Percentiles rank a stretch among this genome's conserved stretches.
These are phyloP conservation scores for Crithidia mellificae DNA, from an alignment of 208 protist genomes.

Conservation along the genomic window DNA sequence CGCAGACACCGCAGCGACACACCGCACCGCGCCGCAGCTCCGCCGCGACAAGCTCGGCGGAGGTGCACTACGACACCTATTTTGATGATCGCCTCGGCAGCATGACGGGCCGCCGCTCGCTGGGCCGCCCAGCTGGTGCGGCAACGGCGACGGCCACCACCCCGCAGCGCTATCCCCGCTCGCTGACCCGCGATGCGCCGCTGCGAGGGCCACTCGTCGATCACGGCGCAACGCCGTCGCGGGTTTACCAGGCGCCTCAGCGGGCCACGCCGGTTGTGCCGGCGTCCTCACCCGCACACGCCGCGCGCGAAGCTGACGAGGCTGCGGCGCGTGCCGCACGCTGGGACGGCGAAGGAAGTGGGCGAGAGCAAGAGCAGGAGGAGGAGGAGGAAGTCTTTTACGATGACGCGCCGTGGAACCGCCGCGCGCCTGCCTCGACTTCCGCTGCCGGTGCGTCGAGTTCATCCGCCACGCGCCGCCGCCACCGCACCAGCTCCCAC, in stretches of 20 bases:
- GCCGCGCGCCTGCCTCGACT: background rate
- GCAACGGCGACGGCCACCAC: background rate
- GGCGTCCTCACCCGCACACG: background rate
- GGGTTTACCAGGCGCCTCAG: slow-evolving; percentile 13
- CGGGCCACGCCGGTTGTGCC: slow-evolving; percentile 9
- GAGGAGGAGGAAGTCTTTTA: slow-evolving; percentile 10
- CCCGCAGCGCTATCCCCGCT: slow-evolving; percentile 23
- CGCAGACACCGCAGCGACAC: slow-evolving; percentile 7
- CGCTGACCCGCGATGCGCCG: slow-evolving; percentile 24
- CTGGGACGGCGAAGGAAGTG: slow-evolving; percentile 4
- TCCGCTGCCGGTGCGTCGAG: no score
- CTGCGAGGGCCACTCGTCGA: slow-evolving; percentile 1
- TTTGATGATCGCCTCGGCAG: background rate
- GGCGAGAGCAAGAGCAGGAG: no score
- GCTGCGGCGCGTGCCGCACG: background rate
- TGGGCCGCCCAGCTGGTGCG: background rate
- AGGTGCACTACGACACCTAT: slow-evolving; percentile 1
- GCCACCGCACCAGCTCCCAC: background rate
- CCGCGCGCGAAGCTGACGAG: background rate
- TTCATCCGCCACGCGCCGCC: background rate
- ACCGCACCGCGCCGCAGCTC: background rate
- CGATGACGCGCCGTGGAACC: slow-evolving; percentile 11
- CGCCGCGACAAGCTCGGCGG: background rate
- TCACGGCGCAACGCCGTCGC: background rate
- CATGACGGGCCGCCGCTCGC: background rate